phyloP scores from a whole-genome alignment of 2,329 filamentous ascomycete genomes.

The Pseudocercospora ulei region DNA sequence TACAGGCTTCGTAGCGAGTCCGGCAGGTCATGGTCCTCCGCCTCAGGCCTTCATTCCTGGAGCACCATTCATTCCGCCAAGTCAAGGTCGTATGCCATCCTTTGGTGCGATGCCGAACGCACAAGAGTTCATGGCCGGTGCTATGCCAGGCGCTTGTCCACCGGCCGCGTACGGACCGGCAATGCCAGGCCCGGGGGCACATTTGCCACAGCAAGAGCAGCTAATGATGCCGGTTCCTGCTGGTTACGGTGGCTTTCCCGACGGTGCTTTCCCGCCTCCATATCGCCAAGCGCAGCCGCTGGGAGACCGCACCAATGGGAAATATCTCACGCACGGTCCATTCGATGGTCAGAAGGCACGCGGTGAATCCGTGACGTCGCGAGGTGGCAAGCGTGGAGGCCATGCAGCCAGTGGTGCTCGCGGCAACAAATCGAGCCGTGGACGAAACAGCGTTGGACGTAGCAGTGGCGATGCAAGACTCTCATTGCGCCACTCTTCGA shows the following conservation, averaged over 20 bases:
- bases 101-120: not conserved
- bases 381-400: conserved; percentile 4
- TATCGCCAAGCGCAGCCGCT: conserved; percentile 7
- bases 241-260: not conserved
- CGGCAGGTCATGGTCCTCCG: conserved; percentile 1
- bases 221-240: not conserved
- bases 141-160: not conserved
- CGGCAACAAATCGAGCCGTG: conserved; percentile 7
- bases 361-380: conserved; percentile 10
- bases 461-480: conserved; percentile 6
- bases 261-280: not conserved
- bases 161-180: not conserved
- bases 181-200: not conserved
- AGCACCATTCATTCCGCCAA: conserved; percentile 5
- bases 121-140: conserved; percentile 1
- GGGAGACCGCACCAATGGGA: conserved; percentile 3
- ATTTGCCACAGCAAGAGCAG: conserved; percentile 1
- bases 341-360: conserved; percentile 2
- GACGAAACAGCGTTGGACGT: conserved; percentile 11
- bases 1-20: conserved; percentile 1
- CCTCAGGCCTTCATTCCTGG: not conserved
- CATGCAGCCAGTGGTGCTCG: conserved; percentile 3
- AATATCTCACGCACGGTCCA: conserved; percentile 1
- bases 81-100: conserved; percentile 7
- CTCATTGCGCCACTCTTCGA: conserved; percentile 9